Conservation (phyloP, 495 filamentous ascomycete species). For the Amniculicola lignicola region DNA sequence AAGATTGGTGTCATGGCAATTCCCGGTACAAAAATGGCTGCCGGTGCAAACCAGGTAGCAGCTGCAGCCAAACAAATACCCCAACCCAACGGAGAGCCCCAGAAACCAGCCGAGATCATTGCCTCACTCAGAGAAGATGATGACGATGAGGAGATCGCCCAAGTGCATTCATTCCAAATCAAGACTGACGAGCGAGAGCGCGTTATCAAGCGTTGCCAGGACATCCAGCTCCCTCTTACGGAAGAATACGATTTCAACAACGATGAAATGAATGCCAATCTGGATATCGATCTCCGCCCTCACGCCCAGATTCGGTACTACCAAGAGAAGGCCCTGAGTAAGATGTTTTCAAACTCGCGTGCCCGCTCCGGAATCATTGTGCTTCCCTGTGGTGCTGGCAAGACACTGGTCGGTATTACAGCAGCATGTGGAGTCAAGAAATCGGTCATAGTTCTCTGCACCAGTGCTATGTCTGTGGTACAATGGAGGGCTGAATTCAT, state of each 20-base stretch:
- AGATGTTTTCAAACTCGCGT: constrained; percentile 98
- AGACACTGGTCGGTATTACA: constrained; percentile 95
- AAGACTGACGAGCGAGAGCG: constrained; percentile 69
- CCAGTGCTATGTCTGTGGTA: constrained; percentile 94
- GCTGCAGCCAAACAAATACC: constrained; percentile 38
- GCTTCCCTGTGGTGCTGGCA: constrained; percentile 92
- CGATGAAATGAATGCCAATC: constrained; percentile 79
- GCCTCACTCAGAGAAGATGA: constrained; percentile 67
- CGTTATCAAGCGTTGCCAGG: constrained; percentile 85
- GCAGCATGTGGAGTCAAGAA: constrained; percentile 98
- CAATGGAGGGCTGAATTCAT: constrained; percentile 96
- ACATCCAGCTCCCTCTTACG: constrained; percentile 79
- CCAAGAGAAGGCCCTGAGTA: constrained; percentile 93
- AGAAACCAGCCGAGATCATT: constrained; percentile 53
- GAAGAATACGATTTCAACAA: constrained; percentile 99
- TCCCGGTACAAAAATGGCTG: constrained; percentile 89
- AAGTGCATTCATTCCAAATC: constrained; percentile 96
- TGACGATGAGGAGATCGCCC: constrained; percentile 82
- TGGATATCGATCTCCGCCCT: constrained; percentile 88
- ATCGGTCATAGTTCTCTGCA: constrained; percentile 89
- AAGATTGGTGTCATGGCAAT: constrained; percentile 90
- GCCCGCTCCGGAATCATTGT: constrained; percentile 98
- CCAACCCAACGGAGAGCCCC: constrained; percentile 37
- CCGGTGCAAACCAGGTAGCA: constrained; percentile 66
- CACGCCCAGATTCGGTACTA: constrained; percentile 83